phyloP scores from a whole-genome alignment of 768 basidiomycete species.

The Boletus sp. region DNA sequence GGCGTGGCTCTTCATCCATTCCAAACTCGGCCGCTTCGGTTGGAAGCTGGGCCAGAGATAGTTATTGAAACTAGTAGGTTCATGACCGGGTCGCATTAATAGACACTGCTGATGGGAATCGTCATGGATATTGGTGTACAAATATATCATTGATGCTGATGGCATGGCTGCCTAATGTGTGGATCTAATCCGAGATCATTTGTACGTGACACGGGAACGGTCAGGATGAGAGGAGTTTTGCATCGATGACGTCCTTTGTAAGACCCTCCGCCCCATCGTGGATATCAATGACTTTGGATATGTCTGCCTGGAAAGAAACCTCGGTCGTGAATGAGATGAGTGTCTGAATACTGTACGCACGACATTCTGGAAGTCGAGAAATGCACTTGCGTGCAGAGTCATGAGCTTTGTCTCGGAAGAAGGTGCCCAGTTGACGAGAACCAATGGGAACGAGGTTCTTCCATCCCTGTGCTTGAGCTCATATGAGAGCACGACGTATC shows the following conservation, averaged over 20 bases:
- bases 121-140: neutral
- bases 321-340: neutral
- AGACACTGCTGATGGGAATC: neutral
- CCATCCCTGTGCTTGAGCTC: conserved; percentile 79
- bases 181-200: neutral
- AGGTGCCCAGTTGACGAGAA: conserved; percentile 88
- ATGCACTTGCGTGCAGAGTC: conserved; percentile 81
- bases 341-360: conserved; percentile 40
- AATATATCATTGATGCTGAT: neutral
- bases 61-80: neutral
- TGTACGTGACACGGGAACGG: neutral
- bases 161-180: neutral
- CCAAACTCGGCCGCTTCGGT: neutral
- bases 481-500: conserved; percentile 83
- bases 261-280: conserved; percentile 79
- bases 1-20: neutral
- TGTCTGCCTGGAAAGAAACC: conserved; percentile 51
- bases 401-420: conserved; percentile 71
- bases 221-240: conserved; percentile 41
- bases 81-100: neutral
- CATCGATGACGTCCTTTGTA: conserved; percentile 68
- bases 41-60: conserved; percentile 6
- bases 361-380: conserved; percentile 73
- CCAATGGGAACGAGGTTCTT: conserved; percentile 78
- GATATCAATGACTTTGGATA: conserved; percentile 78